A percentile compares a stretch with the other conserved stretches of the same genome.
Evolutionary conservation across 2,329 filamentous ascomycete genomes (phyloP).

Genomic region (Epichloe hybrida): DNA sequence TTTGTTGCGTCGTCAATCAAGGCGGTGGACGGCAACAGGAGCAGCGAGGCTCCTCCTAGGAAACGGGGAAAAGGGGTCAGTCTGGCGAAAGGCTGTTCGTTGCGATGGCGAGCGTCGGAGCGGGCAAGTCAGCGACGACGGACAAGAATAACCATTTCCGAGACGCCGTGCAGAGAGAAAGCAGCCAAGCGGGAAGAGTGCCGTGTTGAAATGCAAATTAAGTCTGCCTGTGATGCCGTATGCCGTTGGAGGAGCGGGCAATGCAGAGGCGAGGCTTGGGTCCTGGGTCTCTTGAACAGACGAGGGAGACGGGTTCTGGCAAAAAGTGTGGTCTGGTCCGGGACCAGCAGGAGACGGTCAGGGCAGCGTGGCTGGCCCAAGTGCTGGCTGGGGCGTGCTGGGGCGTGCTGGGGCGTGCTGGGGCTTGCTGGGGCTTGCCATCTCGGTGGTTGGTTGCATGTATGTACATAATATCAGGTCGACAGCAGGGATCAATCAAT

Average conservation of each 20-base stretch:
- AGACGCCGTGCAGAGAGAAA: background rate
- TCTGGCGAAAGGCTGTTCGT: conserved; percentile 3
- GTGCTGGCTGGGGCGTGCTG: no score
- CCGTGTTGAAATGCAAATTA: conserved; percentile 2
- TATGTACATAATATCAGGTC: background rate
- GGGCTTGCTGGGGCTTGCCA: no score
- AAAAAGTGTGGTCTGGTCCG: background rate
- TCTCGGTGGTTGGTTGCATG: background rate
- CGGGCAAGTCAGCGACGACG: conserved; percentile 10
- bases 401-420: no score
- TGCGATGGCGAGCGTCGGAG: background rate
- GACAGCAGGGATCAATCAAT: background rate
- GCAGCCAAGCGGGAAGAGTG: background rate
- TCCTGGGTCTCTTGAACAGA: background rate
- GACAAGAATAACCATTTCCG: conserved; percentile 11
- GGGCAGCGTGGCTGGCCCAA: background rate
- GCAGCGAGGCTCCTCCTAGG: conserved; percentile 4
- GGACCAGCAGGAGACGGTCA: background rate
- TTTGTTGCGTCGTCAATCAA: conserved; percentile 5
- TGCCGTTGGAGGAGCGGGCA: conserved; percentile 1
- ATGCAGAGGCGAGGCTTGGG: conserved; percentile 3
- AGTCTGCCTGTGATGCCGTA: conserved; percentile 4
- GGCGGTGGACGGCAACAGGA: conserved; percentile 5
- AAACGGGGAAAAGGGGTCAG: conserved; percentile 6
- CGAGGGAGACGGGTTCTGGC: background rate